Conservation (phyloP, 1,139 yeast genomes). For the Yamadazyma epiphylla region DNA sequence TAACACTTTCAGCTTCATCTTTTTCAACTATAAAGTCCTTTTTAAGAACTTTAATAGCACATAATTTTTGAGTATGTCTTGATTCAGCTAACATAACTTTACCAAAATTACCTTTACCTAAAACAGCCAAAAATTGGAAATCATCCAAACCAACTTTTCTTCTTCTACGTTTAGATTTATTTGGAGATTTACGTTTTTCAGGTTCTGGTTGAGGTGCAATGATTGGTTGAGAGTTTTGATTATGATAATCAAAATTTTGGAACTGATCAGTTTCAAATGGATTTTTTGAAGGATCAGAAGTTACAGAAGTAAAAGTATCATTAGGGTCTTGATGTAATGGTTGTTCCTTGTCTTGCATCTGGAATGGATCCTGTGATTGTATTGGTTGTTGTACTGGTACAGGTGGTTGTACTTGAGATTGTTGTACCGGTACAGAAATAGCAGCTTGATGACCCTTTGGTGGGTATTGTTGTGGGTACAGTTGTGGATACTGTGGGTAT, state of each 20-base stretch:
- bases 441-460: slow-evolving; percentile 3
- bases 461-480: slow-evolving; percentile 7
- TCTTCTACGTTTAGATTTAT: slow-evolving; percentile 33
- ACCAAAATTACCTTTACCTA: slow-evolving; percentile 98
- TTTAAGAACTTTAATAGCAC: slow-evolving; percentile 94
- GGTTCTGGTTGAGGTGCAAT: slow-evolving; percentile 5
- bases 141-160: slow-evolving; percentile 91
- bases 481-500: slow-evolving; percentile 3
- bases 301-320: neutral
- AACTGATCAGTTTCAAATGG: slow-evolving; percentile 21
- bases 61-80: slow-evolving; percentile 68
- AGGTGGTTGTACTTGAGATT: slow-evolving; percentile 1
- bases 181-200: slow-evolving; percentile 12
- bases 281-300: slow-evolving; percentile 1
- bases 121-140: slow-evolving; percentile 86
- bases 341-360: neutral
- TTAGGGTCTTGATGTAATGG: neutral
- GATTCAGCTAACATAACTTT: slow-evolving; percentile 96
- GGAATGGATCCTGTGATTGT: no score
- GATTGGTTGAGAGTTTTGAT: slow-evolving; percentile 13
- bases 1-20: slow-evolving; percentile 93
- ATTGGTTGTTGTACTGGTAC: slow-evolving; percentile 3
- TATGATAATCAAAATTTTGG: slow-evolving; percentile 30
- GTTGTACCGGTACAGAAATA: no score
- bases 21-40: slow-evolving; percentile 92